Evolutionary conservation across 257 asterid species (phyloP), one percentile per base, ranked within the genome.

Genomic region (Primulina eburnea): DNA sequence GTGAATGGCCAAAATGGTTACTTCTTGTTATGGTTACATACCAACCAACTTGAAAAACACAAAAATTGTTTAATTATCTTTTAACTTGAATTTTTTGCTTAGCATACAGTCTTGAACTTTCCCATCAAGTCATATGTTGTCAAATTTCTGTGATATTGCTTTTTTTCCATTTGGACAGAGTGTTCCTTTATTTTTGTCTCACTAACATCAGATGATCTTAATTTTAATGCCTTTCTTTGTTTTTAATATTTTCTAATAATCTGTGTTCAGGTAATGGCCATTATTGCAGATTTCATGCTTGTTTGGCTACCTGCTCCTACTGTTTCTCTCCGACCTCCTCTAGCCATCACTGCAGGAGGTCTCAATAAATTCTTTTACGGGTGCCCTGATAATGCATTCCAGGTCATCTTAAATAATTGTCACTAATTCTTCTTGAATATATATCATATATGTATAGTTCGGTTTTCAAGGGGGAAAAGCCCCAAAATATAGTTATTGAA

Each of bases 301-400:
- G 98, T 89, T 14, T 93, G 97, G 97, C 89, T 93, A 64, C 98
- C 98, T 24, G 97, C 98, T 14, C 98, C 98, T 9, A 93, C 98
- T 17, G 96, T 93, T 77, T 79, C 92, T 67, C 94, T 93, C 65
- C 86, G 92, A 55, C 86, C 92, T 14, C 71, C 97, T 61, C 85
- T 87, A 59, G 92, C 88, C 0, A 47, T 59, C 53, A 73, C 80
- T 50, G 93, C 93, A 60, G 96, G 93, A 50, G 83, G 82, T 71
- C 79, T 93, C 68, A 86, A 67, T 57, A 90, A 85, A 79, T 82
- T 88, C 90, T 93, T 93, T 82, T 82, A 90, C 57, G 81, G 90
- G 40, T 93, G 98, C 76, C 98, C 98, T 0, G 98, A 90, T 72
- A 90, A 93, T 76, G 98, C 98, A 17, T 93, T 93, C 77, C 98